phyloP scores from a whole-genome alignment of 2,329 filamentous ascomycete species.

The Stemphylium beticola region DNA sequence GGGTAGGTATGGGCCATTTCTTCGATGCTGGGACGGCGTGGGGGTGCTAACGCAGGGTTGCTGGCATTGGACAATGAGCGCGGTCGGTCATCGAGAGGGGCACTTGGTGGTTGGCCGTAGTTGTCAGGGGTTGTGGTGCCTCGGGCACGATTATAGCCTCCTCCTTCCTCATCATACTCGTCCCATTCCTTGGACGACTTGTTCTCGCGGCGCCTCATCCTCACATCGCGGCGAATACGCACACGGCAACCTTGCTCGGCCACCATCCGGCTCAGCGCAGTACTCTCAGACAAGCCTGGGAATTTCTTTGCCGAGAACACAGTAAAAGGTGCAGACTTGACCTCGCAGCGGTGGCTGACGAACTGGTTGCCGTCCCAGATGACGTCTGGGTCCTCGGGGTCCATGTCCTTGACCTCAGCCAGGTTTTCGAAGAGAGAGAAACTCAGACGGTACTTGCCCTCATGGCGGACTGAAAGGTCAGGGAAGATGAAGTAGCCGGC shows the following conservation, averaged over 20 bases:
- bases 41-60: slow-evolving; percentile 44
- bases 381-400: slow-evolving; percentile 58
- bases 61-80: slow-evolving; percentile 68
- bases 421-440: slow-evolving; percentile 95
- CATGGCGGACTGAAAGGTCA: slow-evolving; percentile 92
- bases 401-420: slow-evolving; percentile 81
- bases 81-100: slow-evolving; percentile 56
- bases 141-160: slow-evolving; percentile 54
- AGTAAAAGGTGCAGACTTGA: slow-evolving; percentile 84
- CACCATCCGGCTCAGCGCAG: slow-evolving; percentile 83
- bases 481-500: slow-evolving; percentile 97
- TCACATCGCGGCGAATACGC: slow-evolving; percentile 89
- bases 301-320: slow-evolving; percentile 99
- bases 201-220: slow-evolving; percentile 83
- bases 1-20: slow-evolving; percentile 53
- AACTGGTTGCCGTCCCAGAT: slow-evolving; percentile 56
- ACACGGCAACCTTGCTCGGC: slow-evolving; percentile 97
- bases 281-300: slow-evolving; percentile 90
- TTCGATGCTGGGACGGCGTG: slow-evolving; percentile 54
- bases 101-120: slow-evolving; percentile 52
- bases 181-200: slow-evolving; percentile 73
- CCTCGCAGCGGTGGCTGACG: slow-evolving; percentile 86
- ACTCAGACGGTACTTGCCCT: slow-evolving; percentile 87
- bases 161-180: slow-evolving; percentile 63
- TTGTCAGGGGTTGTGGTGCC: slow-evolving; percentile 59